A percentile compares a stretch with the other conserved stretches of the same genome.
Conservation (phyloP, 1,284 basidiomycete genomes). For the Marasmius sp. region DNA sequence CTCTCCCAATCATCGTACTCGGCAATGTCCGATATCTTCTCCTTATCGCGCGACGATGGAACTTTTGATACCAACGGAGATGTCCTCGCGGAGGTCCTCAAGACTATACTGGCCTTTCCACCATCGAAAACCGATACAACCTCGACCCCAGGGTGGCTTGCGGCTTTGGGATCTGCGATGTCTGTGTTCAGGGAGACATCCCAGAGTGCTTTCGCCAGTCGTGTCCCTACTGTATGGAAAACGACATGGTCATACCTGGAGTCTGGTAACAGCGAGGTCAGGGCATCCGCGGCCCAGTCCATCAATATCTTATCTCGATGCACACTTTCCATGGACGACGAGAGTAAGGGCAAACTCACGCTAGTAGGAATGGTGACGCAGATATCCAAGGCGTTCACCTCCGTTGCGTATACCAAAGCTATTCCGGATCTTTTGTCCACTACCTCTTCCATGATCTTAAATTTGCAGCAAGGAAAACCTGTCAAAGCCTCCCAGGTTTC, state of each 20-base stretch:
- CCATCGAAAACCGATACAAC: conserved; percentile 66
- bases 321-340: conserved; percentile 52
- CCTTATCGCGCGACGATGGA: conserved; percentile 50
- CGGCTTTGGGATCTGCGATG: conserved; percentile 70
- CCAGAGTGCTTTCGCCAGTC: conserved; percentile 44
- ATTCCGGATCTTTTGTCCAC: conserved; percentile 74
- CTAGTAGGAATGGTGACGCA: conserved; percentile 65
- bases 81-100: conserved; percentile 65
- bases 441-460: conserved; percentile 52
- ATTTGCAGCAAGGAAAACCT: conserved; percentile 40
- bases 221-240: conserved; percentile 75
- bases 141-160: conserved; percentile 72
- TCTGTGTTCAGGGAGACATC: conserved; percentile 55
- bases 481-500: conserved; percentile 66
- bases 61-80: conserved; percentile 47
- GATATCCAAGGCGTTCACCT: conserved; percentile 65
- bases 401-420: conserved; percentile 65
- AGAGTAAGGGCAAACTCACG: conserved; percentile 39
- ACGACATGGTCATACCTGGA: conserved; percentile 76
- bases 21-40: conserved; percentile 75
- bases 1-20: conserved; percentile 83
- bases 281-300: conserved; percentile 65
- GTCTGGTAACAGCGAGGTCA: conserved; percentile 50
- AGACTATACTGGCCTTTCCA: conserved; percentile 72
- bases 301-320: conserved; percentile 68